Base-by-base conservation (phyloP, 2,329 filamentous ascomycete genomes). In the Parastagonospora nodorum region DNA sequence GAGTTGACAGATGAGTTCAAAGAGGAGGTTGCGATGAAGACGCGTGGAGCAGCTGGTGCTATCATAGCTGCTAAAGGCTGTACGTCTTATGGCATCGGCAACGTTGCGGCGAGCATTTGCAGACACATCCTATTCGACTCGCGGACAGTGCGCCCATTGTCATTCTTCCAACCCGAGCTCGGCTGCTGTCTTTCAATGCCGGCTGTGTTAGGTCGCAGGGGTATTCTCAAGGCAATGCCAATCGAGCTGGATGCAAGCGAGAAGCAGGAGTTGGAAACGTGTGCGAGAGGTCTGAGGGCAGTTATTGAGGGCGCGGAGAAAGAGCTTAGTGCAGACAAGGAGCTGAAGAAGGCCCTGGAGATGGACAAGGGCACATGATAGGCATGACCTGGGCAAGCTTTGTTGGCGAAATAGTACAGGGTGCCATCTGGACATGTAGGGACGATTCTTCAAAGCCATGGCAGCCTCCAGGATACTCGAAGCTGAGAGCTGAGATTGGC, bases 41-140 rank as follows among this genome's bases (percentile, higher is more conserved):
- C 79, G 45, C 77, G 74, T 36, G 68, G 76, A n/a, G 79, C 76
- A 32, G 76, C 79, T 0, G 74, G 77, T 8, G 72, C 68, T 10
- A 81, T 83, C 53, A 77, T 82, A 39, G 68, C 74, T 15, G 73
- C 75, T 9, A 83, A 83, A 63, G 80, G 80, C 1, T 75, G 78
- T 27, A 82, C 77, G 0, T 74, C 78, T 0, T 82, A 77, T 55
- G 81, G 81, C 9, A 79, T 82, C 39, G 80, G 76, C 8, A 77
- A 78, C 27, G 72, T 80, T 4, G 73, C 79, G 2, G 72, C 76
- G 2, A 75, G 71, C 36, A 78, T 83, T 47, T 82, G 80, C 65
- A 74, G 76, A 49, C 78, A 79, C 10, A 79, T 83, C 11, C 61
- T 82, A 10, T 75, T 74, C 39, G 80, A 83, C 58, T 72, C 77